Conservation (phyloP, 2,329 filamentous ascomycete species). For the Chrysoporthe austroafricana region DNA sequence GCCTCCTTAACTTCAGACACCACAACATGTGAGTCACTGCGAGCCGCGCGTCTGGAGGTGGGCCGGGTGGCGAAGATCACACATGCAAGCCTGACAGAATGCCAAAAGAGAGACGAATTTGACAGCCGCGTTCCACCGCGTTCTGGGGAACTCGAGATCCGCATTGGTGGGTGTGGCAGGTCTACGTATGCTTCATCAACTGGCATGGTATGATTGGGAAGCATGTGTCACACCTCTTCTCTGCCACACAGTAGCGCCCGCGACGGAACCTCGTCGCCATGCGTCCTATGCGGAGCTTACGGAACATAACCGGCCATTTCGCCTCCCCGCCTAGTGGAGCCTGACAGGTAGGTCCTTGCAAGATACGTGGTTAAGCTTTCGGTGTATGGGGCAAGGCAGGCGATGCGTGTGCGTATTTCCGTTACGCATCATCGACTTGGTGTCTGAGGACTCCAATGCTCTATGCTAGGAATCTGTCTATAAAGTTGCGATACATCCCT, state of each 20-base stretch:
- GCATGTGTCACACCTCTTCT: neutral
- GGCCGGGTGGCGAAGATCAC: conserved; percentile 15
- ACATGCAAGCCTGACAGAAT: neutral
- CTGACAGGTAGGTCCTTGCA: conserved; percentile 10
- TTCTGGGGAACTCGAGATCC: neutral
- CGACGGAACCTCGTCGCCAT: neutral
- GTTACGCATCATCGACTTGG: conserved; percentile 12
- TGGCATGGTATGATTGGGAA: conserved; percentile 2
- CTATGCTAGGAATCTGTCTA: conserved; percentile 1
- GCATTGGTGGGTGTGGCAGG: neutral
- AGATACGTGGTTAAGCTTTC: conserved; percentile 7
- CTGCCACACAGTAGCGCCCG: neutral
- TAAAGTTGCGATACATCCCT: conserved; percentile 16
- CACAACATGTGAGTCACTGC: conserved; percentile 1
- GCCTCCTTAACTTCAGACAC: neutral
- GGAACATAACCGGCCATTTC: conserved; percentile 1
- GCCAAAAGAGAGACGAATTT: neutral
- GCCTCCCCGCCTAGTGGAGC: conserved; percentile 7
- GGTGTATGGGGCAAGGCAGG: conserved; percentile 16
- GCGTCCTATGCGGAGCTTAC: neutral
- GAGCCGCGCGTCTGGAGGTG: conserved; percentile 11
- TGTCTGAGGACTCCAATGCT: conserved; percentile 12
- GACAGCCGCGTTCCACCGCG: neutral
- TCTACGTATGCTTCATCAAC: conserved; percentile 17
- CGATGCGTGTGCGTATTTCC: conserved; percentile 14